Evolutionary conservation across 2,329 filamentous ascomycete species (phyloP).

Genomic region (Biscogniauxia sp.): DNA sequence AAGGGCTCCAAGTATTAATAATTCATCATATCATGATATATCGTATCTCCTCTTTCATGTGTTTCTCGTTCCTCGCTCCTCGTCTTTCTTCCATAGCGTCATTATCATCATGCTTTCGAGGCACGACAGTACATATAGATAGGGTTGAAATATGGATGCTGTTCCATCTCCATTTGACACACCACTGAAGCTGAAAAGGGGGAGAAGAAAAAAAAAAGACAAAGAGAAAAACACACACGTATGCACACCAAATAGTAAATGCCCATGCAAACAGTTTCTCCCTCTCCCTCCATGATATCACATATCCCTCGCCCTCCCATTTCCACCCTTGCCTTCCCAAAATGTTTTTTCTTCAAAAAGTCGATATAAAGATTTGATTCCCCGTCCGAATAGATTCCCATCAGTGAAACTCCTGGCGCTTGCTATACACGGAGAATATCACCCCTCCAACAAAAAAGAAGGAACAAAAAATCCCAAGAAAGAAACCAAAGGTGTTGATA

Average conservation of each 20-base stretch:
- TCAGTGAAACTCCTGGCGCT: constrained; percentile 11
- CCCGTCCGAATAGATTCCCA: constrained; percentile 6
- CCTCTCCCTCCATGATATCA: background rate
- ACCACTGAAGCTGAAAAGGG: constrained; percentile 1
- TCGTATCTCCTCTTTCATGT: background rate
- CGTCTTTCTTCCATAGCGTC: background rate
- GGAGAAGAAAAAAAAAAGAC: background rate
- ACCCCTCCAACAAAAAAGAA: background rate
- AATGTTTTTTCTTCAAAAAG: background rate
- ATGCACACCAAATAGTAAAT: background rate
- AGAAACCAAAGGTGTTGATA: background rate
- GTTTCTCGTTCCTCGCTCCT: too few relatives aligned
- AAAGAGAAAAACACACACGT: background rate
- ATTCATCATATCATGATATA: background rate
- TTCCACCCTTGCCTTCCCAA: background rate
- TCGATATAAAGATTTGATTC: background rate
- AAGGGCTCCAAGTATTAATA: background rate
- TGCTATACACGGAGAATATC: constrained; percentile 2
- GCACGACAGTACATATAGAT: background rate
- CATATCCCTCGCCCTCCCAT: constrained; percentile 3
- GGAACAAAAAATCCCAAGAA: background rate
- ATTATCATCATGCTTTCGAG: background rate
- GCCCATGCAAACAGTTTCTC: background rate
- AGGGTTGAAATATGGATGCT: background rate
- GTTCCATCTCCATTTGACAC: constrained; percentile 5